Conservation (phyloP, 257 asterid genomes). For the Fraxinus quadrangulata region DNA sequence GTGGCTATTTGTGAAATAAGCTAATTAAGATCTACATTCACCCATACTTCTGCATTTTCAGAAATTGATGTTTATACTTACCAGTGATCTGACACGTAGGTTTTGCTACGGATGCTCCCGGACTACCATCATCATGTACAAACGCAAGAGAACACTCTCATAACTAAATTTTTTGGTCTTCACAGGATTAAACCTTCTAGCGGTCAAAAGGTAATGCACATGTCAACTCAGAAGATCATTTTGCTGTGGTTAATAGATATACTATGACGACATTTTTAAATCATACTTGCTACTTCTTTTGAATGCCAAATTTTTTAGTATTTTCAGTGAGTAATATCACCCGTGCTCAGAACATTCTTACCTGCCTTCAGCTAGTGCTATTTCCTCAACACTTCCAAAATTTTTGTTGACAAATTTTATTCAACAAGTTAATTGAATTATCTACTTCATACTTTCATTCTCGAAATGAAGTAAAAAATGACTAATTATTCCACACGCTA, state of each 20-base stretch:
- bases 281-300: background rate
- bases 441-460: background rate
- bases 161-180: slow-evolving; percentile 95
- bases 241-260: background rate
- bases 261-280: background rate
- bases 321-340: background rate
- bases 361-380: background rate
- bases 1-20: background rate
- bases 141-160: slow-evolving; percentile 78
- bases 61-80: slow-evolving; percentile 22
- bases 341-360: background rate
- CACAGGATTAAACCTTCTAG: slow-evolving; percentile 94
- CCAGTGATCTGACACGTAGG: slow-evolving; percentile 47
- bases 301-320: background rate
- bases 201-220: slow-evolving; percentile 83
- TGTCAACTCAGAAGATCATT: background rate
- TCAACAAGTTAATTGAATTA: background rate
- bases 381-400: background rate
- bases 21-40: background rate
- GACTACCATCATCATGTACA: slow-evolving; percentile 80
- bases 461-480: background rate
- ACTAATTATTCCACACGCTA: background rate
- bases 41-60: background rate
- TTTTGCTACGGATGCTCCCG: slow-evolving; percentile 90
- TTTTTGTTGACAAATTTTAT: background rate